Evolutionary conservation across 805 yeast species (phyloP).

Genomic region (Metschnikowia picachoensis): DNA sequence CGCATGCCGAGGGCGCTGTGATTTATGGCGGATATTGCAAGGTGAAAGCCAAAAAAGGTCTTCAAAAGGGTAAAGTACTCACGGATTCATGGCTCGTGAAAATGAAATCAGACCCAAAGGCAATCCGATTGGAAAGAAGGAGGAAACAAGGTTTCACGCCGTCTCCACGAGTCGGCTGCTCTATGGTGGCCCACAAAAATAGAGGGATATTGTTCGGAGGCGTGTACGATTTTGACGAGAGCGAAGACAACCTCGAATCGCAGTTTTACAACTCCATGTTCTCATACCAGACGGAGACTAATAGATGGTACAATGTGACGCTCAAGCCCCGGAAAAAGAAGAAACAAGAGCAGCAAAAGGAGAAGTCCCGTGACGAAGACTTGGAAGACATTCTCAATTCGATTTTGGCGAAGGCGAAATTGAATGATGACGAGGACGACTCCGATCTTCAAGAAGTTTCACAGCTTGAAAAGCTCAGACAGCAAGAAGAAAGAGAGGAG

Average conservation of each 20-base stretch:
- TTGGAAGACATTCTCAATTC: conserved; percentile 76
- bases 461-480: conserved; percentile 33
- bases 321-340: conserved; percentile 60
- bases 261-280: conserved; percentile 75
- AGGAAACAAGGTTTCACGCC: conserved; percentile 89
- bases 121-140: conserved; percentile 83
- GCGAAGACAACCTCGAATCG: conserved; percentile 86
- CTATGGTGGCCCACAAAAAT: conserved; percentile 83
- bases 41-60: conserved; percentile 82
- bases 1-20: conserved; percentile 76
- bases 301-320: conserved; percentile 79
- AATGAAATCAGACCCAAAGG: conserved; percentile 79
- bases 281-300: conserved; percentile 79
- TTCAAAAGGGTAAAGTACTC: conserved; percentile 86
- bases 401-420: conserved; percentile 68
- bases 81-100: conserved; percentile 82
- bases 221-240: conserved; percentile 91
- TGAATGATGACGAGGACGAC: conserved; percentile 55
- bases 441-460: conserved; percentile 34
- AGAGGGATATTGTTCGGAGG: conserved; percentile 95
- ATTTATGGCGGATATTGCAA: conserved; percentile 93
- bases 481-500: conserved; percentile 37
- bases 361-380: conserved; percentile 66
- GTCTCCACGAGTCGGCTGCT: conserved; percentile 90
- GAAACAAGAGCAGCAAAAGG: conserved; percentile 36